Evolutionary conservation across 306 rosid genomes (phyloP).

Genomic region (Rosa persica): DNA sequence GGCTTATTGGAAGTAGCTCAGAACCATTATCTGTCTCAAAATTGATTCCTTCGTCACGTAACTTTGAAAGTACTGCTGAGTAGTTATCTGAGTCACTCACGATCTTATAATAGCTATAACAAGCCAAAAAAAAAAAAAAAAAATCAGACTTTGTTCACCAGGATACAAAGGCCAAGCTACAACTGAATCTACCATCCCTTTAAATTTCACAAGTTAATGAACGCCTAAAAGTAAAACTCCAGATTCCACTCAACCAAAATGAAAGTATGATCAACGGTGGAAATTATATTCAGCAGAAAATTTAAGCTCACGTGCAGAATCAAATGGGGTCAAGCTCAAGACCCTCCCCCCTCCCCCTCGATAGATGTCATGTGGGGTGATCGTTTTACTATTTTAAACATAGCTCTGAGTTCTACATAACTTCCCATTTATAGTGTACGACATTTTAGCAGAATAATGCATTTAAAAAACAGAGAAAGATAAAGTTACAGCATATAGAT

Average conservation of each 20-base stretch:
- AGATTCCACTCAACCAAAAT: not conserved
- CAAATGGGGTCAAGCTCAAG: not conserved
- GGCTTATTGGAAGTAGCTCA: constrained; percentile 74
- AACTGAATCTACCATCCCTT: not conserved
- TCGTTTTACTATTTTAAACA: not conserved
- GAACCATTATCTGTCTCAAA: constrained; percentile 92
- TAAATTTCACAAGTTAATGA: not conserved
- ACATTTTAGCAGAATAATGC: not conserved
- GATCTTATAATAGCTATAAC: constrained; percentile 74
- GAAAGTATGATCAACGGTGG: not conserved
- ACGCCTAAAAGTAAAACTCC: not conserved
- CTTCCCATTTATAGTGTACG: not conserved
- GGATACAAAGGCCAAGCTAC: not conserved
- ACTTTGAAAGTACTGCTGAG: constrained; percentile 54
- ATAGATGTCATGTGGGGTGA: not conserved
- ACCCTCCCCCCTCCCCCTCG: not conserved
- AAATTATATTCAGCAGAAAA: not conserved
- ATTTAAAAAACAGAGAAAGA: not conserved
- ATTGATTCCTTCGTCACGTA: constrained; percentile 71
- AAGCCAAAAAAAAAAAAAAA: constrained; percentile 27
- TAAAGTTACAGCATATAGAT: not conserved
- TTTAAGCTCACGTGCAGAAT: not conserved
- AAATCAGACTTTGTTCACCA: constrained; percentile 23
- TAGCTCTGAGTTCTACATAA: not conserved
- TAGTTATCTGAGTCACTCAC: constrained; percentile 82